Evolutionary conservation across 202 grass and related monocot species (phyloP).

Genomic region (Panicum hallii): DNA sequence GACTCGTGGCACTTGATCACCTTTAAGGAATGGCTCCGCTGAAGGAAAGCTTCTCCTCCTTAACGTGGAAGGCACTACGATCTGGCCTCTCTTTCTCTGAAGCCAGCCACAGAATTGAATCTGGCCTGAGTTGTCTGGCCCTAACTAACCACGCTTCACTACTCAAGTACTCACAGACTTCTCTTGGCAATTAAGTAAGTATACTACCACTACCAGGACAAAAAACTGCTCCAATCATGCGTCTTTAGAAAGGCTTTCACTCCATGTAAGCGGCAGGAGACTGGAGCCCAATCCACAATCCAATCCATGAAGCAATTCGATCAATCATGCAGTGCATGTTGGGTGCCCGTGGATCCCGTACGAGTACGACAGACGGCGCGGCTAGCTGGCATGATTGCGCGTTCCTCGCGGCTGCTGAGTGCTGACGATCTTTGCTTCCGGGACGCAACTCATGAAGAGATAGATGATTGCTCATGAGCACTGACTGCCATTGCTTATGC

Average conservation of each 20-base stretch:
- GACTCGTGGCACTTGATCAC: neutral
- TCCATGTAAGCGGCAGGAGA: neutral
- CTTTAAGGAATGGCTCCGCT: neutral
- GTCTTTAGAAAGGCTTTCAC: neutral
- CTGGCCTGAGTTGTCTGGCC: neutral
- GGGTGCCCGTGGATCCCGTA: constrained; percentile 26
- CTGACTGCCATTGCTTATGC: neutral
- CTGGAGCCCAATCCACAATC: constrained; percentile 23
- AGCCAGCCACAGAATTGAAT: neutral
- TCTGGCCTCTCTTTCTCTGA: neutral
- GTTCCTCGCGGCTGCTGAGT: neutral
- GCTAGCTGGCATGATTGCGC: constrained; percentile 22
- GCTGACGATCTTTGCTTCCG: neutral
- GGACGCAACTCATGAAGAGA: neutral
- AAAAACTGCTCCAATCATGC: constrained; percentile 9
- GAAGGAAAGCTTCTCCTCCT: constrained; percentile 40
- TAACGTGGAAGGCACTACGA: constrained; percentile 51
- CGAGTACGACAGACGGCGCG: neutral
- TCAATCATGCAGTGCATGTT: constrained; percentile 30
- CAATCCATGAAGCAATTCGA: constrained; percentile 13
- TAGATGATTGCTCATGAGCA: constrained; percentile 20
- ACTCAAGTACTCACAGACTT: neutral
- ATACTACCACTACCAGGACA: neutral
- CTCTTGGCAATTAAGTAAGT: neutral
- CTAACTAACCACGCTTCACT: constrained; percentile 25